Evolutionary conservation across 768 basidiomycete genomes (phyloP), one percentile per base, ranked within the genome.

Genomic region (Wakefieldia striispora): DNA sequence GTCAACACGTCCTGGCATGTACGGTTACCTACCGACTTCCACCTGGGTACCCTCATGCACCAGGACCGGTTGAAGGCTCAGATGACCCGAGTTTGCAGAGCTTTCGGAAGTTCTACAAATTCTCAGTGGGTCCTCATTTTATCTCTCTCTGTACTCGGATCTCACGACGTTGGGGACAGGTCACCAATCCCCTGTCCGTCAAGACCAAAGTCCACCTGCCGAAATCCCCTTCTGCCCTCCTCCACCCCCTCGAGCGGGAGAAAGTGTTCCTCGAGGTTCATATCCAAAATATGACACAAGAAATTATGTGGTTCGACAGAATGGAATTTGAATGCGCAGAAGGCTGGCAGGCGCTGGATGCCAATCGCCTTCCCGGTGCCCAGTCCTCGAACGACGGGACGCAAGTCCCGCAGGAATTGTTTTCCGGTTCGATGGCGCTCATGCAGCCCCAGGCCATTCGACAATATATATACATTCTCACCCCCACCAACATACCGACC

Each of bases 201-300:
- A 95, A 95, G 70, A 97, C 94, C 13, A 95, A 95, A 66, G 91
- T 95, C 0, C 91, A 97, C 64, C 61, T 75, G 2, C 80, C 90
- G 1, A 80, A 78, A 44, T 85, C 89, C 0, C 86, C 91, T 1
- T 80, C 87, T 19, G 84, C 91, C 2, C 54, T 82, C 11, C 71
- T 94, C 24, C 79, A 82, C 6, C 66, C 77, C 3, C 40, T 66
- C 3, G 86, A 91, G 57, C 80, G 91, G 47, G 83, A 88, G 41
- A 91, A 91, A 55, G 77, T 95, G 29, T 94, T 92, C 68, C 82
- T 97, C 19, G 95, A 97, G 65, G 83, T 95, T 4, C 91, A 95
- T 61, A 84, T 95, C 11, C 92, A 95, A 62, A 97, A 97, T 59
- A 72, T 88, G 49, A 91, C 88, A 0, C 79, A 82, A 46, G 82